Base-by-base conservation (phyloP, 2,329 filamentous ascomycete genomes). In the Verticillium alfalfae region DNA sequence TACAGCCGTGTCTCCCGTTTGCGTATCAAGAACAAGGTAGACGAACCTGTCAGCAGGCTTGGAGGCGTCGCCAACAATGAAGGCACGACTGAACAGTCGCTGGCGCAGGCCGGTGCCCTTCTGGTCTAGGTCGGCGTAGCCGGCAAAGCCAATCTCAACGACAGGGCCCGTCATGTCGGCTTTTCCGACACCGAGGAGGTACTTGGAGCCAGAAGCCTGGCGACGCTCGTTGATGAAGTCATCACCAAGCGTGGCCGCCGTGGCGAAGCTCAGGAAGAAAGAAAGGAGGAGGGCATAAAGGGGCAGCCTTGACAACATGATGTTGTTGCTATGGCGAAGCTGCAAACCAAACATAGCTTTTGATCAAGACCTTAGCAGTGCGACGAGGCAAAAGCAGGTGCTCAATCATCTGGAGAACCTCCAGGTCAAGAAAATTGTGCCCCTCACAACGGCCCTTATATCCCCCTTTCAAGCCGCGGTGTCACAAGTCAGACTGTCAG, bases 91-190 rank as follows among this genome's bases (percentile, higher is more conserved):
- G 75, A 95, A 94, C 16, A 97, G 81, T 57, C 94, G 86, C 77
- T 98, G 94, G 57, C 93, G 88, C 58, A 98, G 79, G 26, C 94
- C 94, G 2, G 88, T 88, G 56, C 94, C 94, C 36, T 89, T 78
- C 77, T 98, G 94, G 52, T 85, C 84, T n/a, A 88, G 80, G 73
- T 93, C 90, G 37, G 94, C 94, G 78, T 97, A 97, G 64, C 93
- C 93, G 82, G 94, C 95, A 72, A 97, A 84, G 69, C 92, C 93
- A 70, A 97, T 85, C 74, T 97, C 92, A 26, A 96, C 93, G 13
- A 96, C 92, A 0, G 93, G 92, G 2, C 91, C 83, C 0, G 84
- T 86, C 67, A 86, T 84, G 66, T 86, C 84, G 6, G 79, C 82
- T 70, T 85, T 85, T 56, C 83, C 83, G 2, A 83, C 81, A 18